Base-by-base conservation (phyloP, 2,329 filamentous ascomycete genomes). In the Coniella lustricola region DNA sequence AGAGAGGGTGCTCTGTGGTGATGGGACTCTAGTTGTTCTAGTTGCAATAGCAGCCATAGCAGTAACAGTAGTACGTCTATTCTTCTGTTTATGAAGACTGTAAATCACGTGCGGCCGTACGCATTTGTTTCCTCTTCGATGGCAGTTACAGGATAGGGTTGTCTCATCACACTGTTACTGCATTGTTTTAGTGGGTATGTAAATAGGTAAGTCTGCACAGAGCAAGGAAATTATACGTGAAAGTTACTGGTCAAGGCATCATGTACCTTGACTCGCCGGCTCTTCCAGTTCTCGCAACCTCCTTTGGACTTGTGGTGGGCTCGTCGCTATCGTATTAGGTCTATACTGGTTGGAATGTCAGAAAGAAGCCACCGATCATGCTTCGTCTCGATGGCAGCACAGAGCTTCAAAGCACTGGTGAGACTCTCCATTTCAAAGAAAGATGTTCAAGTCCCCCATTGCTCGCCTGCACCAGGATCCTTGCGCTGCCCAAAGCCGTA, bases 231-330 rank as follows among this genome's bases (percentile, higher is more conserved):
- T 29, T 10, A 1, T 13, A 25, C 8, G 4, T n/a, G 7, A n/a
- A 21, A 14, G 25, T 16, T 14, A 7, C 13, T 22, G 5, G 21
- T 14, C 3, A 32, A 12, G 20, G n/a, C 29, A 17, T 13, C 31
- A 51, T 38, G 14, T 31, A 59, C 58, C 46, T 59, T 59, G 7
- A 60, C 56, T n/a, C 57, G 50, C 17, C 58, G 54, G 38, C 49
- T 56, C 40, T 49, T 57, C 42, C 58, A 60, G 17, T 52, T 60
- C 14, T 54, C 51, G 29, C 57, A 59, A 1, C 58, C 58, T 7
- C 37, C 34, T 22, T 44, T 49, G 4, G 57, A 60, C 33, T 60
- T 60, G 4, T 36, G 49, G 21, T 59, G 58, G 14, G 49, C 40
- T 5, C 56, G 52, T 17, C 58, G 50, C 32, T 53, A 53, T 18